phyloP scores from a whole-genome alignment of 2,329 filamentous ascomycete genomes.

The Aspergillus sp. region DNA sequence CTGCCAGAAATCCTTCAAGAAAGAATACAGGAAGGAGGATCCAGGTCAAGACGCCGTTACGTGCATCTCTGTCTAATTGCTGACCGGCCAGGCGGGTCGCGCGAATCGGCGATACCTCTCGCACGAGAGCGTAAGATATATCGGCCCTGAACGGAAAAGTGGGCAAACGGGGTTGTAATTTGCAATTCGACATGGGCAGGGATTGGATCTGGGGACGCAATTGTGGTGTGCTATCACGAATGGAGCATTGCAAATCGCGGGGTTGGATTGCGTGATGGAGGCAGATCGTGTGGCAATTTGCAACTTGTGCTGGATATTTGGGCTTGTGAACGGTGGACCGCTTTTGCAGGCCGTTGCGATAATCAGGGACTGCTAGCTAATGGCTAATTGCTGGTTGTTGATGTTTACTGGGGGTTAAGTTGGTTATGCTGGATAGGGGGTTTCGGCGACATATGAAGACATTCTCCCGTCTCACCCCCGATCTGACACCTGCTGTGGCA shows the following conservation, averaged over 20 bases:
- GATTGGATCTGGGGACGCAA: not conserved
- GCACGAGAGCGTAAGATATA: slow-evolving; percentile 9
- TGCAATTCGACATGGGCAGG: not conserved
- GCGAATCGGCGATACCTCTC: slow-evolving; percentile 4
- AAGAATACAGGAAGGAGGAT: not conserved
- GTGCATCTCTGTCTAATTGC: not conserved
- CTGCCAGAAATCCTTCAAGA: not conserved
- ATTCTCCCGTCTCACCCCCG: not conserved
- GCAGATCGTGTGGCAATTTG: not conserved
- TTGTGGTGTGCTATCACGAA: slow-evolving; percentile 1
- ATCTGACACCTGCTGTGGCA: not conserved
- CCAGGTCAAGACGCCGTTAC: not conserved
- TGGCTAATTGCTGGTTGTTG: too few species aligned
- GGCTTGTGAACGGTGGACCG: too few species aligned
- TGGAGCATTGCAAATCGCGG: slow-evolving; percentile 32
- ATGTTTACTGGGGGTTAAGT: too few species aligned
- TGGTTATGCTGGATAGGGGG: too few species aligned
- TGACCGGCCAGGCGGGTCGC: not conserved
- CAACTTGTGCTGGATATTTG: too few species aligned
- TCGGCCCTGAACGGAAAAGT: not conserved
- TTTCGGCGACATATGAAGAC: not conserved
- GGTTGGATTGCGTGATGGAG: slow-evolving; percentile 33
- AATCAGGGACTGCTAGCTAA: too few species aligned
- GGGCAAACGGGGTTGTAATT: slow-evolving; percentile 6
- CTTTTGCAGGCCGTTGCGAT: too few species aligned